These are phyloP conservation scores for Metschnikowia amazonensis DNA, from an alignment of 805 yeast genomes.

Conservation along the genomic window DNA sequence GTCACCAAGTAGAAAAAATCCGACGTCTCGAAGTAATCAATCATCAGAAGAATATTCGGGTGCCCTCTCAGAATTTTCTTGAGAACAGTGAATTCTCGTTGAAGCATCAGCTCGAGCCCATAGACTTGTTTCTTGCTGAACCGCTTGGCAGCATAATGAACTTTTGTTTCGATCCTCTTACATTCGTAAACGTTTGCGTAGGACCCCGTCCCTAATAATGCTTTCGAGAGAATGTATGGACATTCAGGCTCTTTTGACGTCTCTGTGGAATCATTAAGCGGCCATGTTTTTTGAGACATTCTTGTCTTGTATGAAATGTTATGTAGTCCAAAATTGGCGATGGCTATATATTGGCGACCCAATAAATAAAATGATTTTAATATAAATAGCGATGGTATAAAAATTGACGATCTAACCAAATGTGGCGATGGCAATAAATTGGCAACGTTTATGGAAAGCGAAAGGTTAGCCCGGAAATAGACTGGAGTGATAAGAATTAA, in stretches of 20 bases:
- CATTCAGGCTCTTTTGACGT: slow-evolving; percentile 20
- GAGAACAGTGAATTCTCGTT: slow-evolving; percentile 58
- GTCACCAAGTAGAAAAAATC: slow-evolving; percentile 56
- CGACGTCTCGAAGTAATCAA: slow-evolving; percentile 68
- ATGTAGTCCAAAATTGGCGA: not conserved
- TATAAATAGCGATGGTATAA: no score
- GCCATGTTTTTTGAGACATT: slow-evolving; percentile 1
- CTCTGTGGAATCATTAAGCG: not conserved
- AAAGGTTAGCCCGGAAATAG: not conserved
- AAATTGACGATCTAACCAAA: no score
- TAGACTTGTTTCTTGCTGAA: slow-evolving; percentile 48
- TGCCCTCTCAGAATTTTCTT: slow-evolving; percentile 48
- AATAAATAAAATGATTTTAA: no score
- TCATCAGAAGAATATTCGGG: slow-evolving; percentile 54
- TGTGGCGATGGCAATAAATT: not conserved
- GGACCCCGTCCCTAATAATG: slow-evolving; percentile 36
- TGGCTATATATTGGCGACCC: no score
- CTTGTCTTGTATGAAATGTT: not conserved
- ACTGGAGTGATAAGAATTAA: not conserved
- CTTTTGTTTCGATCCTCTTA: slow-evolving; percentile 37
- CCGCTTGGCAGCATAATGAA: slow-evolving; percentile 51
- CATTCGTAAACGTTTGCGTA: slow-evolving; percentile 51
- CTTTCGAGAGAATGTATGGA: slow-evolving; percentile 31
- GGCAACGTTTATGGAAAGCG: not conserved
- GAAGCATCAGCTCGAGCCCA: slow-evolving; percentile 50